A percentile compares a stretch with the other conserved stretches of the same genome.
These are phyloP conservation scores for Actinomucor elegans DNA, from an alignment of 371 early-diverging fungal genomes.

Conservation along the genomic window DNA sequence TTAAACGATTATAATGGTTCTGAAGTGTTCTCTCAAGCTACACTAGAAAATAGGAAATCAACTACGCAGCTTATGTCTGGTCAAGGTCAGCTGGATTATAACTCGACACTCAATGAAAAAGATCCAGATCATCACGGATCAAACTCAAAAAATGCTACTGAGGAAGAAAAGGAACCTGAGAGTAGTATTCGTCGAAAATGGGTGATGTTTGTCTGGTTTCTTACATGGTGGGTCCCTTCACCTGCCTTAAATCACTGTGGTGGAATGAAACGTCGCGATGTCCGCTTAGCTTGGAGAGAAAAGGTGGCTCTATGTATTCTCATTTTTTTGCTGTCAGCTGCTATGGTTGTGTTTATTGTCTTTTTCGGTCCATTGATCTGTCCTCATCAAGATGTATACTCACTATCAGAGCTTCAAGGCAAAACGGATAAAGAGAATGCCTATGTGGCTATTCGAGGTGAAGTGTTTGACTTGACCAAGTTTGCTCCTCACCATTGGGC, in stretches of 20 bases:
- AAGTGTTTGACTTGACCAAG: constrained; percentile 61
- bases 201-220: constrained; percentile 73
- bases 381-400: constrained; percentile 71
- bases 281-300: constrained; percentile 90
- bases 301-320: constrained; percentile 86
- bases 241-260: constrained; percentile 58
- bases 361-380: constrained; percentile 82
- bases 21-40: constrained; percentile 21
- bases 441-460: constrained; percentile 62
- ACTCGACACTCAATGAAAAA: not conserved
- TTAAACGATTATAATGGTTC: constrained; percentile 22
- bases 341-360: constrained; percentile 83
- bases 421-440: constrained; percentile 37
- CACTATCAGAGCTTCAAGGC: constrained; percentile 48
- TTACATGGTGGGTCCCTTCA: constrained; percentile 85
- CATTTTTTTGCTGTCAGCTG: constrained; percentile 70
- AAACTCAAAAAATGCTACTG: constrained; percentile 9
- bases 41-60: constrained; percentile 20
- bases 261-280: constrained; percentile 70
- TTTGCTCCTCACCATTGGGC: constrained; percentile 56
- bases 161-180: constrained; percentile 33
- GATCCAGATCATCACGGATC: not conserved
- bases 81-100: not conserved
- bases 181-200: constrained; percentile 58
- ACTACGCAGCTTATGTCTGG: not conserved